A percentile compares a stretch with the other conserved stretches of the same genome.
These are phyloP conservation scores for Dendrobium officinale DNA, from an alignment of 106 monocot genomes.

Conservation along the genomic window DNA sequence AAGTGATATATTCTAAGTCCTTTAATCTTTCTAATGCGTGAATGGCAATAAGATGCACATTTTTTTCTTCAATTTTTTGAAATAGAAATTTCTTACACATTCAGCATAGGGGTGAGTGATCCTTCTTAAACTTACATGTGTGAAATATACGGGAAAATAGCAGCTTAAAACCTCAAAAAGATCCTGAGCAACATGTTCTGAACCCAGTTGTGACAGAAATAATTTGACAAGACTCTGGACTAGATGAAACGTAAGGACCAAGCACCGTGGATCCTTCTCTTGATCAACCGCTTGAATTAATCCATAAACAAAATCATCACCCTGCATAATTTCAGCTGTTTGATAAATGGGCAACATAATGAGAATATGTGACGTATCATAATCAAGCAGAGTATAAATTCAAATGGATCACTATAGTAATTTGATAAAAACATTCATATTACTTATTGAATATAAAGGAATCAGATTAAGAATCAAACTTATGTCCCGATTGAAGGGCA, in stretches of 20 bases:
- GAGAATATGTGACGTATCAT: not conserved
- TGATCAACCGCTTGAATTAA: conserved; percentile 83
- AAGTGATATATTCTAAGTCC: not conserved
- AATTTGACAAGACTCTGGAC: conserved; percentile 39
- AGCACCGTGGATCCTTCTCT: conserved; percentile 89
- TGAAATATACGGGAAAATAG: conserved; percentile 95
- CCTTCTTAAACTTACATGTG: conserved; percentile 66
- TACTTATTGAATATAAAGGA: not conserved
- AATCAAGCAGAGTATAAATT: not conserved
- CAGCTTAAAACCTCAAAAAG: conserved; percentile 78
- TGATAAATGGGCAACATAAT: not conserved
- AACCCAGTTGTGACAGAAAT: conserved; percentile 51
- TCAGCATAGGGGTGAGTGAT: not conserved
- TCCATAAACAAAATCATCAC: conserved; percentile 55
- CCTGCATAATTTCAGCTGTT: conserved; percentile 37
- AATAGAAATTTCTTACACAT: not conserved
- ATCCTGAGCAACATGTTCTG: conserved; percentile 36
- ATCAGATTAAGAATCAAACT: not conserved
- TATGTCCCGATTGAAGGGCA: not conserved
- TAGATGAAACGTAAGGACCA: conserved; percentile 64
- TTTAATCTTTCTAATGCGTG: not conserved
- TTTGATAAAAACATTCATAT: not conserved
- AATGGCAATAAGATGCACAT: not conserved
- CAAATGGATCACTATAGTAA: not conserved
- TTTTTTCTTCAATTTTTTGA: not conserved